Evolutionary conservation across 345 rosid genomes (phyloP).

Genomic region (Garcia nutans): DNA sequence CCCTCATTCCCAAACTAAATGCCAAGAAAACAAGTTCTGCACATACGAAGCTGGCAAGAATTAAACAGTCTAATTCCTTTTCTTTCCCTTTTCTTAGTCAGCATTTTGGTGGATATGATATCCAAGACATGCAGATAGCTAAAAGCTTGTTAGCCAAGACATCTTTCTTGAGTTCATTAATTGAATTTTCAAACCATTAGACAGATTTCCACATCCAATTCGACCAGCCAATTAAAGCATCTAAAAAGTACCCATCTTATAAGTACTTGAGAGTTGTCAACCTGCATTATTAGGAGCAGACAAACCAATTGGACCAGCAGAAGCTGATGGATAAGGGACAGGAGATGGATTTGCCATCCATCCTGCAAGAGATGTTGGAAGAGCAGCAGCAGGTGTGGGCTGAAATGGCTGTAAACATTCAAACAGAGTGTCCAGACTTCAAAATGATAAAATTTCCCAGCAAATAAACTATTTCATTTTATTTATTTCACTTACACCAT

Average conservation of each 20-base stretch:
- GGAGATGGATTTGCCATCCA: constrained; percentile 79
- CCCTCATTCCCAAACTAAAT: not conserved
- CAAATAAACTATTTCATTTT: not conserved
- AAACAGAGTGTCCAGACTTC: not conserved
- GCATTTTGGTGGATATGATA: not conserved
- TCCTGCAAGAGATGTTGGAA: constrained; percentile 66
- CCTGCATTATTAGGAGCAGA: constrained; percentile 63
- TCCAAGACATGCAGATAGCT: too few species aligned
- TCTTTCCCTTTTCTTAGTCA: not conserved
- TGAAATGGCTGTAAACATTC: constrained; percentile 61
- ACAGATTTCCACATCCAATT: not conserved
- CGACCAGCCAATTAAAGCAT: not conserved
- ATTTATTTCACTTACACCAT: constrained; percentile 55
- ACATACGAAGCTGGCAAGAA: not conserved
- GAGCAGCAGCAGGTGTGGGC: constrained; percentile 58
- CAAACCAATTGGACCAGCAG: constrained; percentile 71
- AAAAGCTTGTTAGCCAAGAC: not conserved
- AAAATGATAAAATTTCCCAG: not conserved
- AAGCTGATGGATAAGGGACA: constrained; percentile 65
- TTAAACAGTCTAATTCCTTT: not conserved
- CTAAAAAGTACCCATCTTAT: not conserved
- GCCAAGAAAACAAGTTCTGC: not conserved
- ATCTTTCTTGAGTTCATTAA: not conserved
- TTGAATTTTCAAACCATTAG: too few species aligned
- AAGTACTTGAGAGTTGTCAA: constrained; percentile 14